Conservation (phyloP, 257 asterid genomes). For the Thymus quinquecostatus region DNA sequence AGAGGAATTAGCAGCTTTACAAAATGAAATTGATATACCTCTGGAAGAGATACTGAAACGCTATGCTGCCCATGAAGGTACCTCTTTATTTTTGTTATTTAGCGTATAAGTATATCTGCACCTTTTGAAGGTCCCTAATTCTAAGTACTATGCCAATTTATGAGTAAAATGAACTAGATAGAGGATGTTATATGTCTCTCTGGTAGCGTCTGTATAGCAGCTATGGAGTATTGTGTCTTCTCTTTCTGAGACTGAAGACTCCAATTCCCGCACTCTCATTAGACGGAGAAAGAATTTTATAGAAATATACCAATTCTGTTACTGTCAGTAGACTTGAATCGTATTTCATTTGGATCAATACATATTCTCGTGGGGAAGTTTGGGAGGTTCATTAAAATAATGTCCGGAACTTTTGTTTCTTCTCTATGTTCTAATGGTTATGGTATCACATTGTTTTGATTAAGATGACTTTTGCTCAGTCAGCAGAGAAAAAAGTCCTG, state of each 20-base stretch:
- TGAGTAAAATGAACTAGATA: conserved; percentile 23
- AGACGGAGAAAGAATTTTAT: conserved; percentile 14
- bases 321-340: neutral
- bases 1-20: conserved; percentile 88
- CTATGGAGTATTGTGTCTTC: conserved; percentile 11
- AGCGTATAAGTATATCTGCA: neutral
- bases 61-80: conserved; percentile 72
- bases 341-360: neutral
- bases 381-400: conserved; percentile 16
- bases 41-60: conserved; percentile 86
- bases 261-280: conserved; percentile 1
- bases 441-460: conserved; percentile 34
- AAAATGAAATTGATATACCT: conserved; percentile 81
- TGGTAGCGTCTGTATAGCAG: conserved; percentile 5
- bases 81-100: conserved; percentile 17
- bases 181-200: neutral
- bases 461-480: conserved; percentile 51
- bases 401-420: conserved; percentile 26
- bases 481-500: conserved; percentile 51
- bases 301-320: neutral
- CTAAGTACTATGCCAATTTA: conserved; percentile 17
- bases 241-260: conserved; percentile 1
- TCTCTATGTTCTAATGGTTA: conserved; percentile 17
- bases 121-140: conserved; percentile 17
- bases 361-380: conserved; percentile 8